Conservation (phyloP, 768 basidiomycete species). For the Naganishia onofrii region DNA sequence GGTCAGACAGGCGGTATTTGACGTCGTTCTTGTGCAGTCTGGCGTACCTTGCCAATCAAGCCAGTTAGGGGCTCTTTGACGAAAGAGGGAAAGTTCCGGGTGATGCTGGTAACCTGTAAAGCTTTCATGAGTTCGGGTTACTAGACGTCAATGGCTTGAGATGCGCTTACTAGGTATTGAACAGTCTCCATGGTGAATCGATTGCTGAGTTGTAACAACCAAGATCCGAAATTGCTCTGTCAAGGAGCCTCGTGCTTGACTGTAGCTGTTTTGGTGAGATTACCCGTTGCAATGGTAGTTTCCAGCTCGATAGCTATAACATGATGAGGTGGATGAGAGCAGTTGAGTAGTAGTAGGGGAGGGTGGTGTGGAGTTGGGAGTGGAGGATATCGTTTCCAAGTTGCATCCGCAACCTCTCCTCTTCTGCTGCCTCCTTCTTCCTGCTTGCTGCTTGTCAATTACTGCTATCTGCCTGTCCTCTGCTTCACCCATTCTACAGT, state of each 20-base stretch:
- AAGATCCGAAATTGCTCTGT: too few species aligned
- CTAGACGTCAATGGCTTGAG: background rate
- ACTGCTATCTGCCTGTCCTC: too few species aligned
- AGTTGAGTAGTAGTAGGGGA: too few species aligned
- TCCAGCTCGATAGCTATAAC: background rate
- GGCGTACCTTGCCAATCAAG: conserved; percentile 72
- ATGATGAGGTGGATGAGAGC: conserved; percentile 1
- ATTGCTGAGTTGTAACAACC: background rate
- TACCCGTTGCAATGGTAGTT: background rate
- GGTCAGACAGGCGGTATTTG: conserved; percentile 4
- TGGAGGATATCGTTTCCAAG: background rate
- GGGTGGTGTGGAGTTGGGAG: background rate
- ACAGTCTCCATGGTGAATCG: conserved; percentile 16
- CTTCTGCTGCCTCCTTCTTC: background rate
- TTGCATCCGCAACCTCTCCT: background rate
- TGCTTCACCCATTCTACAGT: background rate
- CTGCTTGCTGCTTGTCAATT: too few species aligned
- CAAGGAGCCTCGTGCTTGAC: too few species aligned
- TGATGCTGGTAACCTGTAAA: conserved; percentile 56
- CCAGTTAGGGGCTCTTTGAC: conserved; percentile 75
- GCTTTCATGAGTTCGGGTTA: background rate
- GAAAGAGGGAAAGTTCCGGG: conserved; percentile 80
- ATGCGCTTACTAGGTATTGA: conserved; percentile 19
- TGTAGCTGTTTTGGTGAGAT: too few species aligned
- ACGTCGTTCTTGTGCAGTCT: background rate